Conservation (phyloP, 306 rosid genomes). For the Herpetospermum pedunculosum region DNA sequence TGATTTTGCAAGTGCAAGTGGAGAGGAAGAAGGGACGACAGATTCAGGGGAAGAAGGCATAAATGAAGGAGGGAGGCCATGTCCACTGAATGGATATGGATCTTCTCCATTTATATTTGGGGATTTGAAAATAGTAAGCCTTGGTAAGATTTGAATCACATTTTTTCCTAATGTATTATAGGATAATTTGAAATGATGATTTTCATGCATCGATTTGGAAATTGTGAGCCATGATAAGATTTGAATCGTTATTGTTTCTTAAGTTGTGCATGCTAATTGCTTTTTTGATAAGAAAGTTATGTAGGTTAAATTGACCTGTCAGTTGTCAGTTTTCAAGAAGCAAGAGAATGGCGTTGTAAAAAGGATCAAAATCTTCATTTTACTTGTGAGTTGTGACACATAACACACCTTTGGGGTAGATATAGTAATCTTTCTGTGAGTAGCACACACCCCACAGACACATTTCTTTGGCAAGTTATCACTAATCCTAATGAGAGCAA, state of each 20-base stretch:
- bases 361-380: neutral
- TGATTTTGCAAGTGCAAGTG: constrained; percentile 44
- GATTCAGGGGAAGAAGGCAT: constrained; percentile 63
- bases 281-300: too few species aligned
- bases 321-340: neutral
- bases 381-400: neutral
- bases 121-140: constrained; percentile 63
- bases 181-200: neutral
- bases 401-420: neutral
- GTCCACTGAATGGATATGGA: constrained; percentile 25
- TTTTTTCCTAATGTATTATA: neutral
- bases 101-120: constrained; percentile 57
- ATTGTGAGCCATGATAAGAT: neutral
- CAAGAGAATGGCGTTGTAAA: neutral
- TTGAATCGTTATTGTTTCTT: constrained; percentile 8
- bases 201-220: neutral
- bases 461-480: neutral
- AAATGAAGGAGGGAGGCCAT: constrained; percentile 30
- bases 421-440: neutral
- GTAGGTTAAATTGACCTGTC: neutral
- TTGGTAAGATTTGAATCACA: constrained; percentile 36
- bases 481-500: neutral
- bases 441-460: neutral
- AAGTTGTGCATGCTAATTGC: too few species aligned
- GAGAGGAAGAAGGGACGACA: constrained; percentile 58